Evolutionary conservation across 2,329 filamentous ascomycete species (phyloP).

Genomic region (Fusarium oxysporum): DNA sequence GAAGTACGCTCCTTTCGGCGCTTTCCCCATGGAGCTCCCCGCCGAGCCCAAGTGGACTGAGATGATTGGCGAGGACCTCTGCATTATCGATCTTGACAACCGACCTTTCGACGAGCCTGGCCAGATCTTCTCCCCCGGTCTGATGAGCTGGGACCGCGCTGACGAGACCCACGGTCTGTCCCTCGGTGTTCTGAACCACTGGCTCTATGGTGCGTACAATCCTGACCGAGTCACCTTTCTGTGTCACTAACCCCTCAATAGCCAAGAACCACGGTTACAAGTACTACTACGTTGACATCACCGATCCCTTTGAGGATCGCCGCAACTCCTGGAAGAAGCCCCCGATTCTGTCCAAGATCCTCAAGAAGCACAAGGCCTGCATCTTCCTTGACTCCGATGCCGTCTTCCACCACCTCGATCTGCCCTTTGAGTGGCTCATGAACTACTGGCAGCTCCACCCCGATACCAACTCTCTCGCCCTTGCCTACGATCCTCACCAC

Average conservation of each 20-base stretch:
- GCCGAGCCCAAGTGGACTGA: constrained; percentile 48
- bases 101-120: constrained; percentile 52
- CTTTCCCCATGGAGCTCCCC: constrained; percentile 49
- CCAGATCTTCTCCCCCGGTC: constrained; percentile 50
- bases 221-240: background rate
- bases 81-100: constrained; percentile 60
- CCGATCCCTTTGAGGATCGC: constrained; percentile 53
- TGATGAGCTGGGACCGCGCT: constrained; percentile 53
- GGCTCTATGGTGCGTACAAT: constrained; percentile 53
- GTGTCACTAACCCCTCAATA: constrained; percentile 42
- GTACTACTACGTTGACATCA: constrained; percentile 58
- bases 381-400: constrained; percentile 60
- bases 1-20: constrained; percentile 49
- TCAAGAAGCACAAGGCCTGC: constrained; percentile 57
- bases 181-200: constrained; percentile 58
- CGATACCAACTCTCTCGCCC: constrained; percentile 55
- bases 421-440: constrained; percentile 60
- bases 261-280: constrained; percentile 61
- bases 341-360: constrained; percentile 55
- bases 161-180: constrained; percentile 52
- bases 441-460: constrained; percentile 59
- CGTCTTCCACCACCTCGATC: constrained; percentile 57
- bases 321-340: constrained; percentile 62
- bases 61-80: constrained; percentile 53
- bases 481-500: constrained; percentile 54